phyloP scores from a whole-genome alignment of 1,139 yeast species.

The Pneumocystis oryctolagi region DNA sequence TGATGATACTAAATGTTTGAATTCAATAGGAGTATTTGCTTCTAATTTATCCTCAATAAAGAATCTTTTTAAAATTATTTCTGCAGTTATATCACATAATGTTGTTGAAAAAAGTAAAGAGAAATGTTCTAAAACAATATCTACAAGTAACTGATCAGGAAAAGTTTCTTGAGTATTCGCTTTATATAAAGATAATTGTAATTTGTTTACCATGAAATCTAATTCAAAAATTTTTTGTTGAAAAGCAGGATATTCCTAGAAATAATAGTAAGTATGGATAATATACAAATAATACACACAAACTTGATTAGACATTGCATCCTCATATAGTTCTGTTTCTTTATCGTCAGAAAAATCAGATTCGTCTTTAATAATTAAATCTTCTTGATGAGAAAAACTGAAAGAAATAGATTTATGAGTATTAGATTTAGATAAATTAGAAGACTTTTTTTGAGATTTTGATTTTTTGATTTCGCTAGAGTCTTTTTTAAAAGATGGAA shows the following conservation, averaged over 20 bases:
- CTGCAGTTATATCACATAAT: slow-evolving; percentile 47
- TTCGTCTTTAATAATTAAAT: not conserved
- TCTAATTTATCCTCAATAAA: slow-evolving; percentile 65
- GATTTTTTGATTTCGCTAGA: slow-evolving; percentile 6
- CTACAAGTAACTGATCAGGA: slow-evolving; percentile 45
- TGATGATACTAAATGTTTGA: slow-evolving; percentile 58
- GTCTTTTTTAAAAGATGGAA: slow-evolving; percentile 42
- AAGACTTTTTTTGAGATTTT: slow-evolving; percentile 16
- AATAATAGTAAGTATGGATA: not conserved
- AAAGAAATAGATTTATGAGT: slow-evolving; percentile 4
- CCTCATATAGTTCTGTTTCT: not conserved
- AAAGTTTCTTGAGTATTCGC: slow-evolving; percentile 34
- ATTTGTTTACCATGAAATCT: slow-evolving; percentile 48
- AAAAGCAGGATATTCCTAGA: slow-evolving; percentile 2
- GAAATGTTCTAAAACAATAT: slow-evolving; percentile 53
- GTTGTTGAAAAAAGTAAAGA: slow-evolving; percentile 47
- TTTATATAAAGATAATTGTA: slow-evolving; percentile 42
- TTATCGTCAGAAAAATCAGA: not conserved
- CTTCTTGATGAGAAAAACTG: slow-evolving; percentile 2
- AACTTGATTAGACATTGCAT: not conserved
- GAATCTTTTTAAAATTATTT: slow-evolving; percentile 48
- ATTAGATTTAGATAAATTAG: not conserved
- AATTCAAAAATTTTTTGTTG: slow-evolving; percentile 56
- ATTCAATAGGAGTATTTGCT: slow-evolving; percentile 44
- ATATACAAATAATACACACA: slow-evolving; percentile 5